Conservation (phyloP, 2,329 filamentous ascomycete genomes). For the Trichophyton rubrum region DNA sequence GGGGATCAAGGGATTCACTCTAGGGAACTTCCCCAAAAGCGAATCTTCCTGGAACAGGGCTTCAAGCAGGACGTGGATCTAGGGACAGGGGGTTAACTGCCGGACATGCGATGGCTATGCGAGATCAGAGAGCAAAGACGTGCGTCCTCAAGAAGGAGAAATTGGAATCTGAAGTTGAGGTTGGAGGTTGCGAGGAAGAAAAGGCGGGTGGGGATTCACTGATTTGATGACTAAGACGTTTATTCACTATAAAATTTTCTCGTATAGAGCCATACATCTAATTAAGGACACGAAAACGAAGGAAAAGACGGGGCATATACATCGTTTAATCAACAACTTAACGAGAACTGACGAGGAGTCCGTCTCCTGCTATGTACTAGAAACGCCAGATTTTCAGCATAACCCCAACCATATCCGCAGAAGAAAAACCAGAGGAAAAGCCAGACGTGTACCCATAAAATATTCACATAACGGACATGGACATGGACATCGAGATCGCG, state of each 20-base stretch:
- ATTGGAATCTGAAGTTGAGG: neutral
- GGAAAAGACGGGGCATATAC: neutral
- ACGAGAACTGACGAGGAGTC: neutral
- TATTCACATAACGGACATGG: neutral
- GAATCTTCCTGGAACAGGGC: constrained; percentile 11
- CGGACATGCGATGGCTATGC: neutral
- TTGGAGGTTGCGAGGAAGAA: neutral
- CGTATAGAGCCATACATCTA: neutral
- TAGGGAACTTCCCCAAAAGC: constrained; percentile 13
- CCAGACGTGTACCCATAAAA: neutral
- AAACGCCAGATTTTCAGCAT: neutral
- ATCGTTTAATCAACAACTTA: neutral
- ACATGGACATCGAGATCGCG: neutral
- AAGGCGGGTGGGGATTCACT: neutral
- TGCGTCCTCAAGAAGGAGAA: neutral
- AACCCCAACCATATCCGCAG: neutral
- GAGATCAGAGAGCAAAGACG: neutral
- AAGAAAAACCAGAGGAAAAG: neutral
- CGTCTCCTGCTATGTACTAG: neutral
- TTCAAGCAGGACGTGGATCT: neutral
- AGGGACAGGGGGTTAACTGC: neutral
- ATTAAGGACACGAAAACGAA: neutral
- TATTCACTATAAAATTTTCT: neutral
- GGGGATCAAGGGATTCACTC: constrained; percentile 12
- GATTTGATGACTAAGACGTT: neutral